phyloP scores from a whole-genome alignment of 2,329 filamentous ascomycete genomes.

The Neoarthrinium moseri region DNA sequence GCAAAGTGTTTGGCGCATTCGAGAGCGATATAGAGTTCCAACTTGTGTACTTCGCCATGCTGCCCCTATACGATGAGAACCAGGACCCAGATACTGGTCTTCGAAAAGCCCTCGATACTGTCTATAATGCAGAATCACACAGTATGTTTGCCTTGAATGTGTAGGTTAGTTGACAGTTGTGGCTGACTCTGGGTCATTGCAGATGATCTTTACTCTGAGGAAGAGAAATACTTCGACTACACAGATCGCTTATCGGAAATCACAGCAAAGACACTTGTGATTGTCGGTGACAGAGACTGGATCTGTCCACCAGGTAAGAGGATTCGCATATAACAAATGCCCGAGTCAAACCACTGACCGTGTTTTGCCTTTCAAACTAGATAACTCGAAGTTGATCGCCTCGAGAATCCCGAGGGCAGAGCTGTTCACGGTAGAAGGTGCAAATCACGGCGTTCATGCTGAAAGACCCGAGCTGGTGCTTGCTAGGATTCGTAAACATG shows the following conservation, averaged over 20 bases:
- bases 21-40: conserved; percentile 35
- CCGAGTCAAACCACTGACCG: not conserved
- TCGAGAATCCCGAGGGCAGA: conserved; percentile 23
- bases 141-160: conserved; percentile 21
- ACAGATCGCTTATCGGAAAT: conserved; percentile 24
- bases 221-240: conserved; percentile 38
- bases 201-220: conserved; percentile 33
- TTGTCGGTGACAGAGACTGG: conserved; percentile 38
- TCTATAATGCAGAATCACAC: conserved; percentile 34
- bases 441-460: conserved; percentile 34
- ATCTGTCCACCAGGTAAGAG: conserved; percentile 34
- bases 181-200: not conserved
- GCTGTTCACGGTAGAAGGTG: conserved; percentile 26
- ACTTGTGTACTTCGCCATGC: conserved; percentile 34
- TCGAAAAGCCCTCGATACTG: conserved; percentile 23
- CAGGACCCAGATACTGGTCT: conserved; percentile 33
- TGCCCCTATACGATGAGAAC: conserved; percentile 33
- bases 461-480: conserved; percentile 31
- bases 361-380: conserved; percentile 15
- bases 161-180: not conserved
- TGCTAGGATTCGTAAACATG: conserved; percentile 18
- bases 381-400: conserved; percentile 30
- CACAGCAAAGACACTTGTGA: conserved; percentile 31
- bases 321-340: not conserved
- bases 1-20: conserved; percentile 36